phyloP scores from a whole-genome alignment of 208 protist genomes.

The Zelonia costaricensis region DNA sequence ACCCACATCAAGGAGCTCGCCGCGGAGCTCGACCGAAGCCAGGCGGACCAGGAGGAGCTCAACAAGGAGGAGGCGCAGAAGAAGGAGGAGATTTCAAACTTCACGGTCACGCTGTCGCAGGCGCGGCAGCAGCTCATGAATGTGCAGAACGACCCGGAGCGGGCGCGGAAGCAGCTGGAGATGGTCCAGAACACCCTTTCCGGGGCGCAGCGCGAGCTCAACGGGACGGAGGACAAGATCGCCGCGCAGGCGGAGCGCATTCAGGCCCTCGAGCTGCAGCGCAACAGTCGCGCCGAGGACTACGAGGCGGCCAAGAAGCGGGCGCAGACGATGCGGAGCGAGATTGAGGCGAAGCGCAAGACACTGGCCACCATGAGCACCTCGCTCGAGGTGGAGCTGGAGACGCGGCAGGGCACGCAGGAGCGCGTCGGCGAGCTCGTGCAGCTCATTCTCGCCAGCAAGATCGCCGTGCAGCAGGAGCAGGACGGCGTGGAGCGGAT shows the following conservation, averaged over 20 bases:
- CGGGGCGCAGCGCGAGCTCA: conserved; percentile 69
- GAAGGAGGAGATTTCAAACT: conserved; percentile 58
- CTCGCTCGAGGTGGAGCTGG: conserved; percentile 77
- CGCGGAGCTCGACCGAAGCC: conserved; percentile 37
- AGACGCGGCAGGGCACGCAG: conserved; percentile 71
- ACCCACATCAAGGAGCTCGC: conserved; percentile 76
- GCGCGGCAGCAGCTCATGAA: conserved; percentile 72
- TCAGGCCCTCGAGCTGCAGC: conserved; percentile 76
- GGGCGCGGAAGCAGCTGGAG: conserved; percentile 75
- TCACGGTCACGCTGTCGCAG: conserved; percentile 60
- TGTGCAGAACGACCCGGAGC: conserved; percentile 80
- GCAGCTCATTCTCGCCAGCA: conserved; percentile 67
- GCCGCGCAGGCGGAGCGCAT: conserved; percentile 59
- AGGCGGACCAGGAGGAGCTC: conserved; percentile 43
- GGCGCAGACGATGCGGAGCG: conserved; percentile 61
- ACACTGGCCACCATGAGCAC: conserved; percentile 87
- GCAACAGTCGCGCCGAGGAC: conserved; percentile 66
- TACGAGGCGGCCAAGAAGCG: conserved; percentile 59
- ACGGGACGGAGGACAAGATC: conserved; percentile 68
- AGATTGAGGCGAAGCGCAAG: conserved; percentile 83
- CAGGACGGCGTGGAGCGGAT: conserved; percentile 62
- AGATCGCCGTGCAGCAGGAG: conserved; percentile 57
- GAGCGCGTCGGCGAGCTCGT: conserved; percentile 74
- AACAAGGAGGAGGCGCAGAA: conserved; percentile 55
- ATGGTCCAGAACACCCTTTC: conserved; percentile 65